Percentiles rank a stretch among this genome's conserved stretches.
phyloP scores from a whole-genome alignment of 495 filamentous ascomycete species.

The Hypoxylon crocopeplum region DNA sequence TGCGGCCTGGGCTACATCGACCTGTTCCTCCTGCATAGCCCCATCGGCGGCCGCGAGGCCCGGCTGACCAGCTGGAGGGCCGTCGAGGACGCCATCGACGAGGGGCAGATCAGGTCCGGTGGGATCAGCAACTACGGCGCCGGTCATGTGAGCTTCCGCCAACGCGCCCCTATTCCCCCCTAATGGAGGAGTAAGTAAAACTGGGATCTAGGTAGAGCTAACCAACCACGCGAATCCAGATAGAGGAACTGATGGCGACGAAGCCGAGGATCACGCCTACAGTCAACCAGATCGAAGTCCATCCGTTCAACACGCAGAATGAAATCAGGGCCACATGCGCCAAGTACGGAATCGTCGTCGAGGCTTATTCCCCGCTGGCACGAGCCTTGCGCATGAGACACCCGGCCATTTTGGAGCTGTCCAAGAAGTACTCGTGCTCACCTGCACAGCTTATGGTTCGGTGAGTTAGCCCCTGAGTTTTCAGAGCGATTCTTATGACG shows the following conservation, averaged over 20 bases:
- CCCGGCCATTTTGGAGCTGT: constrained; percentile 54
- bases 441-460: constrained; percentile 68
- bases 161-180: neutral
- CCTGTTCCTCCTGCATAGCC: constrained; percentile 72
- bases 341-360: constrained; percentile 61
- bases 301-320: constrained; percentile 70
- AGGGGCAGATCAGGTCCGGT: constrained; percentile 64
- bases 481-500: neutral
- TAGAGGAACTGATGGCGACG: constrained; percentile 67
- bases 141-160: constrained; percentile 58
- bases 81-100: constrained; percentile 67
- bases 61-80: constrained; percentile 69
- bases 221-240: constrained; percentile 39
- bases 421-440: constrained; percentile 64
- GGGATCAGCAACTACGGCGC: constrained; percentile 75
- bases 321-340: constrained; percentile 64
- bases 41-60: constrained; percentile 66
- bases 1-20: constrained; percentile 72
- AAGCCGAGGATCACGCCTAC: constrained; percentile 59
- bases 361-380: constrained; percentile 71
- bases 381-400: constrained; percentile 64
- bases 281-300: constrained; percentile 74
- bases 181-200: neutral
- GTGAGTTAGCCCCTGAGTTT: constrained; percentile 13
- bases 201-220: neutral